Evolutionary conservation across 495 filamentous ascomycete species (phyloP).

Genomic region (Aspergillus egyptiacus): DNA sequence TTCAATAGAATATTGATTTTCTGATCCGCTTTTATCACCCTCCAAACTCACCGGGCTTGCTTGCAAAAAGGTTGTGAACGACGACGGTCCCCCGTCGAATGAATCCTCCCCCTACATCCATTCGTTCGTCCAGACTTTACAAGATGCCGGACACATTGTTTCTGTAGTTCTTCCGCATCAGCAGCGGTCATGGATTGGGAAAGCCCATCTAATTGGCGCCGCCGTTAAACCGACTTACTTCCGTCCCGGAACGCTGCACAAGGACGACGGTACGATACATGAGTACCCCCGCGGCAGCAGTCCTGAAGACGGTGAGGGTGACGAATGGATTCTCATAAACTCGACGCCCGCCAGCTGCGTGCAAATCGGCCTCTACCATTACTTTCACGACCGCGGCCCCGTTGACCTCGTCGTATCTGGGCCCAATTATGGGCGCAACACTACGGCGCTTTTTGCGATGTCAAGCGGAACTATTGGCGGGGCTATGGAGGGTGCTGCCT

Average conservation of each 20-base stretch:
- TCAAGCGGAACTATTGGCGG: constrained; percentile 85
- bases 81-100: constrained; percentile 90
- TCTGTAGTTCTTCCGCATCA: constrained; percentile 85
- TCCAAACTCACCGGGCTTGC: constrained; percentile 19
- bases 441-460: constrained; percentile 85
- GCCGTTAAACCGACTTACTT: constrained; percentile 86
- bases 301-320: constrained; percentile 60
- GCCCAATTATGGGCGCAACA: constrained; percentile 93
- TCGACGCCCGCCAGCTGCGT: constrained; percentile 83
- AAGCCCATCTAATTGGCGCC: constrained; percentile 87
- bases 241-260: constrained; percentile 56
- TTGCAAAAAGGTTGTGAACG: constrained; percentile 76
- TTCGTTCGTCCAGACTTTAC: constrained; percentile 72
- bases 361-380: constrained; percentile 84
- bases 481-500: constrained; percentile 88
- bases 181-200: constrained; percentile 96
- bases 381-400: constrained; percentile 69
- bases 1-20: too few relatives aligned
- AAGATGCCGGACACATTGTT: constrained; percentile 71
- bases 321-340: constrained; percentile 92
- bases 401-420: constrained; percentile 85
- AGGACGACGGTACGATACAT: constrained; percentile 63
- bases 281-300: constrained; percentile 47
- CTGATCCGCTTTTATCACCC: not conserved
- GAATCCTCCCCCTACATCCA: constrained; percentile 91